Percentiles rank a stretch among this genome's conserved stretches.
These are phyloP conservation scores for Primulina tabacum DNA, from an alignment of 257 asterid species.

Conservation along the genomic window DNA sequence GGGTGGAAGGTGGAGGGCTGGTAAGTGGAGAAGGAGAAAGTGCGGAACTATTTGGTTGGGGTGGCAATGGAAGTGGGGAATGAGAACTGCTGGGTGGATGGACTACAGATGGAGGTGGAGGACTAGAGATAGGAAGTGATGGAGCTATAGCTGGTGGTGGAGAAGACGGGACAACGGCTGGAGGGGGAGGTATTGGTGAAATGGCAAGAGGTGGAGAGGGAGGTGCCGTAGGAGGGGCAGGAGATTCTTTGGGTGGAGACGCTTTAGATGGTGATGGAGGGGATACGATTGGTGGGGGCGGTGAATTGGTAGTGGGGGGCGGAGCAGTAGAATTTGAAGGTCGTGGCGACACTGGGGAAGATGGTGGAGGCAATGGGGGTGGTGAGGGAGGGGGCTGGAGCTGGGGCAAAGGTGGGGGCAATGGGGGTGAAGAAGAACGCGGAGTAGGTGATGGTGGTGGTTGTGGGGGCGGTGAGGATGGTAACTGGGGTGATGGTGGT, in stretches of 20 bases:
- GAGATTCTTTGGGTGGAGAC: conserved; percentile 40
- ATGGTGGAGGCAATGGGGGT: conserved; percentile 36
- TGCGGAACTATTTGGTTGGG: conserved; percentile 43
- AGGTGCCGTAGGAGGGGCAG: conserved; percentile 39
- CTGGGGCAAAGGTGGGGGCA: conserved; percentile 35
- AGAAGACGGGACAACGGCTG: conserved; percentile 33
- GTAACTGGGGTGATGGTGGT: neutral
- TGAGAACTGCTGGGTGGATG: conserved; percentile 42
- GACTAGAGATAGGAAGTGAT: conserved; percentile 42
- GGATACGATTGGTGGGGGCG: conserved; percentile 24
- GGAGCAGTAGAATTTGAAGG: conserved; percentile 36
- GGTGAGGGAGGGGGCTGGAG: conserved; percentile 53
- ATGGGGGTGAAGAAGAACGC: neutral
- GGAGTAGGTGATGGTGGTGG: conserved; percentile 26
- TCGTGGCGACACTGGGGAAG: conserved; percentile 28
- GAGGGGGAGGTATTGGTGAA: conserved; percentile 44
- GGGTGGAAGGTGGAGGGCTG: conserved; percentile 31
- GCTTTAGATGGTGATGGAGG: conserved; percentile 28
- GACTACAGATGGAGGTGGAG: conserved; percentile 45
- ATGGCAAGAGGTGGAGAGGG: conserved; percentile 42
- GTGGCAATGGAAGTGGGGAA: conserved; percentile 20
- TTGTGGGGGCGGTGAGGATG: conserved; percentile 34
- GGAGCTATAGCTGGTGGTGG: conserved; percentile 40
- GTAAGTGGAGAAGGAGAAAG: conserved; percentile 36
- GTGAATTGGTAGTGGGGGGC: conserved; percentile 32